These are phyloP conservation scores for Drechslerella coelobrocha DNA, from an alignment of 2,329 filamentous ascomycete species.

Conservation along the genomic window DNA sequence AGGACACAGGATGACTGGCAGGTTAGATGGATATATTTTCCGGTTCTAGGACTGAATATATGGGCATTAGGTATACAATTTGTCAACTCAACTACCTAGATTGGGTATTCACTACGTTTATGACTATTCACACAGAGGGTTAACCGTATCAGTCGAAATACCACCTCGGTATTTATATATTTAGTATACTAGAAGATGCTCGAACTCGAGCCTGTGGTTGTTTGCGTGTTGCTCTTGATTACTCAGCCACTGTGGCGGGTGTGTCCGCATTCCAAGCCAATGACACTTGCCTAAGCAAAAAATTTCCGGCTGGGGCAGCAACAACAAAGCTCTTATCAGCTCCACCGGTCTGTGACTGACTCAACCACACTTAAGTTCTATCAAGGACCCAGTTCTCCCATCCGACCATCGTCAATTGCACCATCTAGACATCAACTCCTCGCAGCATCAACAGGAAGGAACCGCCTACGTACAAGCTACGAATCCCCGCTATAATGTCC, in stretches of 20 bases:
- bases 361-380: slow-evolving; percentile 23
- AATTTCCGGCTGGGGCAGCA: slow-evolving; percentile 36
- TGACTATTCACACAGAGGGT: no score
- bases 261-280: slow-evolving; percentile 13
- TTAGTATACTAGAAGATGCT: no score
- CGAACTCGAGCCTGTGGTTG: no score
- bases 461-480: slow-evolving; percentile 12
- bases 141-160: no score
- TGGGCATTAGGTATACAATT: no score
- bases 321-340: slow-evolving; percentile 51
- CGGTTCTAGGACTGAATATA: not conserved
- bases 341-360: slow-evolving; percentile 30
- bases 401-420: slow-evolving; percentile 26
- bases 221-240: slow-evolving; percentile 7
- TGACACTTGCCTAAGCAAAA: slow-evolving; percentile 41
- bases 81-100: no score
- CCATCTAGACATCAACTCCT: not conserved
- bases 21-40: slow-evolving; percentile 50
- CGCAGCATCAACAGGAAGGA: not conserved
- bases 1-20: no score
- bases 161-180: not conserved
- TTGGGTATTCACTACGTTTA: no score
- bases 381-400: not conserved
- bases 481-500: slow-evolving; percentile 20
- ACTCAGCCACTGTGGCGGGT: not conserved